Conservation (phyloP, 805 yeast genomes). For the Sugiyamaella marilandica region DNA sequence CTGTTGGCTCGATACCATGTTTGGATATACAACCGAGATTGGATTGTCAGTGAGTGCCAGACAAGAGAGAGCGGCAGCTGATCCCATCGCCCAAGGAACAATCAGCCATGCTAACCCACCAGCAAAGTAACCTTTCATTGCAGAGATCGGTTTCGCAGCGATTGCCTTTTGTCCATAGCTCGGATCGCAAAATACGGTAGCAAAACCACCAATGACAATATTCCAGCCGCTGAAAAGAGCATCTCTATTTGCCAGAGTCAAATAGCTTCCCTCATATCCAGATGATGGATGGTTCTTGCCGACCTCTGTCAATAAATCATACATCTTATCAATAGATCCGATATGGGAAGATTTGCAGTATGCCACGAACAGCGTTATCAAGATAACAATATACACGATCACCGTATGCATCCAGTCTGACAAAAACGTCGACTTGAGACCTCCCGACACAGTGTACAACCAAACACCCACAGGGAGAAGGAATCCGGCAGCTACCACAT, state of each 20-base stretch:
- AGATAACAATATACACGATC: constrained; percentile 24
- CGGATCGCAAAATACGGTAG: constrained; percentile 23
- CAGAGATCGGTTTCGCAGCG: constrained; percentile 40
- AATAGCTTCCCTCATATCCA: constrained; percentile 25
- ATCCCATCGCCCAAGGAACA: constrained; percentile 37
- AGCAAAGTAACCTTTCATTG: constrained; percentile 39
- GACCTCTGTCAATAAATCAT: constrained; percentile 39
- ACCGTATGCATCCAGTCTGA: constrained; percentile 51
- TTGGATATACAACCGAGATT: constrained; percentile 74
- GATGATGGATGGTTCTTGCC: constrained; percentile 30
- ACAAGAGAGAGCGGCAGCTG: constrained; percentile 37
- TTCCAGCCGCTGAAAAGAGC: constrained; percentile 11
- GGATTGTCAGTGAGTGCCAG: constrained; percentile 55
- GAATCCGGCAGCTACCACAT: constrained; percentile 44
- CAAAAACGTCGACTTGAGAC: constrained; percentile 48
- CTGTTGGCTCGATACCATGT: constrained; percentile 54
- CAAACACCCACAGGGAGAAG: constrained; percentile 46
- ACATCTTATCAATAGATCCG: constrained; percentile 43
- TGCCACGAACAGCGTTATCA: constrained; percentile 34
- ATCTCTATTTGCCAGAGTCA: constrained; percentile 9
- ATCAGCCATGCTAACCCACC: constrained; percentile 45
- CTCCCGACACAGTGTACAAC: constrained; percentile 48
- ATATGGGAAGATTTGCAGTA: constrained; percentile 37
- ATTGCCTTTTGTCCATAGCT: constrained; percentile 38
- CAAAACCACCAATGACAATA: constrained; percentile 12